A percentile compares a stretch with the other conserved stretches of the same genome.
phyloP scores from a whole-genome alignment of 176 grass and related monocot species.

The Paspalum vaginatum region DNA sequence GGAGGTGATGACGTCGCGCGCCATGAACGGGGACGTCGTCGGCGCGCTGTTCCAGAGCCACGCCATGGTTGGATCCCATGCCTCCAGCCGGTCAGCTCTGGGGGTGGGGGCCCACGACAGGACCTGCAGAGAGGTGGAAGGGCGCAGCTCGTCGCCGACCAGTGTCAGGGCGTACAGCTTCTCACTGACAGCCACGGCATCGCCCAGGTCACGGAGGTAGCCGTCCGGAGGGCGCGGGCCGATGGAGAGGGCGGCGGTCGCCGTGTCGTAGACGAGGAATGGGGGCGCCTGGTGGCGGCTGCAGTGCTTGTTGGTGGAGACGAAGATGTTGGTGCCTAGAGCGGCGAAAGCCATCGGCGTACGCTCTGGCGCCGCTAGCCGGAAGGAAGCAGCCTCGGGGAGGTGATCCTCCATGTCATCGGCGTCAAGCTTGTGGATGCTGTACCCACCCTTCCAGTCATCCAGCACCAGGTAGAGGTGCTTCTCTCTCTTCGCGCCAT shows the following conservation, averaged over 20 bases:
- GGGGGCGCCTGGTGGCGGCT: neutral
- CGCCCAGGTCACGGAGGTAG: neutral
- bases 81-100: too few species aligned
- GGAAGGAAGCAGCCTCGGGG: neutral
- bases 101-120: neutral
- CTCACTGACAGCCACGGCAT: neutral
- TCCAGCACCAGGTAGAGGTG: slow-evolving; percentile 10
- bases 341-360: neutral
- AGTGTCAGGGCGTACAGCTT: neutral
- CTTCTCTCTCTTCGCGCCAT: neutral
- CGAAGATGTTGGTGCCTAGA: slow-evolving; percentile 11
- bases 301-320: neutral
- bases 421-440: slow-evolving; percentile 29
- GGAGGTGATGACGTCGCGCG: neutral
- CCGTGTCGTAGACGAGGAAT: neutral
- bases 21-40: neutral
- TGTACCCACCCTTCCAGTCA: neutral
- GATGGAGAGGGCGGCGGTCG: neutral
- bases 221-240: neutral
- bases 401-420: neutral
- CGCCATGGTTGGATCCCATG: neutral
- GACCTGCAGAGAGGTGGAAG: neutral
- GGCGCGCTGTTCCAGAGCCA: neutral
- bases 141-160: fast-evolving
- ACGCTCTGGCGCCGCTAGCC: neutral